Evolutionary conservation across 371 early-diverging fungal genomes (phyloP).

Genomic region (Rhizopus arrhizus): DNA sequence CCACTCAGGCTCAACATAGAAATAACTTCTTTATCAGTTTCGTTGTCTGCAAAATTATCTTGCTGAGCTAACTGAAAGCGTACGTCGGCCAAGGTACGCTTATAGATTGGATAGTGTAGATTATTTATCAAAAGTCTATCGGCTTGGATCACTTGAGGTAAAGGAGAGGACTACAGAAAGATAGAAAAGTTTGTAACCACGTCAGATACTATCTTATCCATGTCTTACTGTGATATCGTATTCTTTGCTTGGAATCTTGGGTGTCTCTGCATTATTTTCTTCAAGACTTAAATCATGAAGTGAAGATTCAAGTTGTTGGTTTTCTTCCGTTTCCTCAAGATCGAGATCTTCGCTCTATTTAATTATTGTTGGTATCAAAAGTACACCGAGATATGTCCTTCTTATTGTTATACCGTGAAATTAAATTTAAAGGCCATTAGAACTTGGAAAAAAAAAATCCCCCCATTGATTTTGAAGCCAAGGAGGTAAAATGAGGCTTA

Average conservation of each 20-base stretch:
- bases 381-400: background rate
- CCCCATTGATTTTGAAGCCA: background rate
- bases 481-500: background rate
- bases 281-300: slow-evolving; percentile 46
- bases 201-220: background rate
- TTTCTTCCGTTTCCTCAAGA: slow-evolving; percentile 51
- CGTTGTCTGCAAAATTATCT: slow-evolving; percentile 58
- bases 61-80: slow-evolving; percentile 81
- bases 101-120: slow-evolving; percentile 36
- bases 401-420: slow-evolving; percentile 50
- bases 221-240: slow-evolving; percentile 42
- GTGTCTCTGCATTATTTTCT: slow-evolving; percentile 13
- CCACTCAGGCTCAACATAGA: slow-evolving; percentile 62
- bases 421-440: slow-evolving; percentile 60
- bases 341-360: slow-evolving; percentile 58
- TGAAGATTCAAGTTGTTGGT: slow-evolving; percentile 47
- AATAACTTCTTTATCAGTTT: slow-evolving; percentile 35
- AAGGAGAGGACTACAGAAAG: slow-evolving; percentile 34
- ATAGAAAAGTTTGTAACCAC: background rate
- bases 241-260: slow-evolving; percentile 35
- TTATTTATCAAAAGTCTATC: slow-evolving; percentile 37
- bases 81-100: slow-evolving; percentile 81
- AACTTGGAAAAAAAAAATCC: background rate
- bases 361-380: background rate
- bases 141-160: slow-evolving; percentile 44